These are phyloP conservation scores for Solanum neorickii DNA, from an alignment of 257 asterid genomes.

Conservation along the genomic window DNA sequence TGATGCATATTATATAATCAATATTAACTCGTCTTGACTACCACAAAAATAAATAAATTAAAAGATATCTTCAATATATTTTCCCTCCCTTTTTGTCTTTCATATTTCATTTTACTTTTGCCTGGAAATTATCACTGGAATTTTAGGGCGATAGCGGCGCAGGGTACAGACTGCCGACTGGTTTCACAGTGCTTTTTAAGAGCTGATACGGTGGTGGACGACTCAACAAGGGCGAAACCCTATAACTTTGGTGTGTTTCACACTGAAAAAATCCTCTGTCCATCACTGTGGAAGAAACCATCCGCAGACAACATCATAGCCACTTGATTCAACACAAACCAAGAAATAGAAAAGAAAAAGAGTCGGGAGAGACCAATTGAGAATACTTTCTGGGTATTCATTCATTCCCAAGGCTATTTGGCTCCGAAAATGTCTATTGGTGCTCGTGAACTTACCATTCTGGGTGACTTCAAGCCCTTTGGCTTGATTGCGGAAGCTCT, in stretches of 20 bases:
- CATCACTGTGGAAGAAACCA: background rate
- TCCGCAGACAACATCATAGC: background rate
- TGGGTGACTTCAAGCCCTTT: constrained; percentile 62
- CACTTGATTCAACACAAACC: background rate
- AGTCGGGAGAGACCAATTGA: background rate
- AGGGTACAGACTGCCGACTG: background rate
- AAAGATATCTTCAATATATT: background rate
- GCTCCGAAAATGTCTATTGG: constrained; percentile 35
- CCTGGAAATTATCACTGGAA: background rate
- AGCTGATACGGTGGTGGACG: background rate
- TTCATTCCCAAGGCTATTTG: background rate
- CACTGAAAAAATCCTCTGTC: background rate
- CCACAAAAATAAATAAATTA: background rate
- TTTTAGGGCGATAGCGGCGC: background rate
- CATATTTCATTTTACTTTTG: background rate
- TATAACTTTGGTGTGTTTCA: background rate
- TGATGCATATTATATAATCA: background rate
- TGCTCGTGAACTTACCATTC: constrained; percentile 52
- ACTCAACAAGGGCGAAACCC: background rate
- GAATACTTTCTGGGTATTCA: background rate
- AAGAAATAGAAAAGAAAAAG: background rate
- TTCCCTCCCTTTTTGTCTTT: background rate
- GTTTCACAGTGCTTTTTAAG: background rate
- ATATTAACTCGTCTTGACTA: background rate
- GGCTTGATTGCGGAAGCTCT: constrained; percentile 66